A percentile compares a stretch with the other conserved stretches of the same genome.
These are phyloP conservation scores for Fusarium keratoplasticum DNA, from an alignment of 2,329 filamentous ascomycete genomes.

Conservation along the genomic window DNA sequence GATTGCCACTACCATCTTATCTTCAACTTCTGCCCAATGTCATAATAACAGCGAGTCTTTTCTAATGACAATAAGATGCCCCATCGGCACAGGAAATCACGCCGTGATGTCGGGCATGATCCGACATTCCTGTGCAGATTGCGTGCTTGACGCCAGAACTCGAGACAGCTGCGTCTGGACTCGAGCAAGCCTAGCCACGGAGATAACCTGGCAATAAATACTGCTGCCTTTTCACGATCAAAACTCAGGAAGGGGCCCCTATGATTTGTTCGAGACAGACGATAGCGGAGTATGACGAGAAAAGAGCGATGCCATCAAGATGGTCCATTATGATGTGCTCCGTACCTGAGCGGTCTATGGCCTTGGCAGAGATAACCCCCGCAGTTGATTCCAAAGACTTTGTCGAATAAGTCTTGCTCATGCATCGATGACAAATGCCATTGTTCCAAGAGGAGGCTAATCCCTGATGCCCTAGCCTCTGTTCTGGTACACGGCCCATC, in stretches of 20 bases:
- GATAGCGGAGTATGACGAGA: not conserved
- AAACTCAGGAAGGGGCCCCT: too few relatives aligned
- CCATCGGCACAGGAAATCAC: not conserved
- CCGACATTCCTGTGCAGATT: not conserved
- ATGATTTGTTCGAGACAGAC: not conserved
- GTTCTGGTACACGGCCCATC: not conserved
- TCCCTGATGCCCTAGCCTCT: not conserved
- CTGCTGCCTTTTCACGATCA: not conserved
- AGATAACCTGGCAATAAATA: not conserved
- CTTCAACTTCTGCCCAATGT: not conserved
- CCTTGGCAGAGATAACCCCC: not conserved
- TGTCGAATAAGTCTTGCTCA: not conserved
- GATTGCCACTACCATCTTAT: not conserved
- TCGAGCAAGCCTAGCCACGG: not conserved
- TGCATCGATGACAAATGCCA: not conserved
- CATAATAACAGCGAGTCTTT: not conserved
- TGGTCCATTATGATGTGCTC: not conserved
- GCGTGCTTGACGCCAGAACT: not conserved
- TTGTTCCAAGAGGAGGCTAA: not conserved
- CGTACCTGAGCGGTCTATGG: not conserved
- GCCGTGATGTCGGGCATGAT: not conserved
- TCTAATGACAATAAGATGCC: not conserved
- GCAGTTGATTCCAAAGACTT: not conserved
- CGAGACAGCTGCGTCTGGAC: not conserved
- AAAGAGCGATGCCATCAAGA: not conserved